Evolutionary conservation across 805 yeast species (phyloP).

Genomic region (Candida chilensis): DNA sequence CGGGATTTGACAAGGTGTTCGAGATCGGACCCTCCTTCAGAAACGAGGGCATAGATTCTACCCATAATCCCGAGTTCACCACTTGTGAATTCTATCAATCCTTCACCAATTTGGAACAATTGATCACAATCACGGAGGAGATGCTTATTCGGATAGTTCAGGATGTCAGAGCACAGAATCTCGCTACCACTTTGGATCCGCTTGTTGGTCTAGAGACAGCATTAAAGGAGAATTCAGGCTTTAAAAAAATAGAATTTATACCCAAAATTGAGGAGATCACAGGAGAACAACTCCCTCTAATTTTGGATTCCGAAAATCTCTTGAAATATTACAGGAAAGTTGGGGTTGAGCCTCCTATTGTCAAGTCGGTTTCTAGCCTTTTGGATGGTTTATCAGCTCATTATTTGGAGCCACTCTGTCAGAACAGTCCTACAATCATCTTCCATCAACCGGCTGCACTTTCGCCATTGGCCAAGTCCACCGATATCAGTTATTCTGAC

Average conservation of each 20-base stretch:
- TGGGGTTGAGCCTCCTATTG: conserved; percentile 22
- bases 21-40: conserved; percentile 84
- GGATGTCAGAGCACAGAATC: conserved; percentile 9
- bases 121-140: conserved; percentile 56
- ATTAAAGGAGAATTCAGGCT: conserved; percentile 6
- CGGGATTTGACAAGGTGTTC: conserved; percentile 81
- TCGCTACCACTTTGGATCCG: background rate
- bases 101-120: conserved; percentile 54
- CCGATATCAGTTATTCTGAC: conserved; percentile 15
- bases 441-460: conserved; percentile 75
- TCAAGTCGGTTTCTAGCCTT: conserved; percentile 45
- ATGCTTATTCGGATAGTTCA: conserved; percentile 35
- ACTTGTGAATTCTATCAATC: conserved; percentile 84
- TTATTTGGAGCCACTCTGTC: conserved; percentile 59
- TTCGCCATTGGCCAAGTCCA: conserved; percentile 84
- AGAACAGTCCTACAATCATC: conserved; percentile 56
- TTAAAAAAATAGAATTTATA: conserved; percentile 53
- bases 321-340: conserved; percentile 25
- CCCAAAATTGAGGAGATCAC: conserved; percentile 49
- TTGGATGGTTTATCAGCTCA: conserved; percentile 54
- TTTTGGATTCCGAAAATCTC: conserved; percentile 28
- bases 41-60: conserved; percentile 87
- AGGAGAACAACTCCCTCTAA: conserved; percentile 37
- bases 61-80: conserved; percentile 93
- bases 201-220: background rate